Evolutionary conservation across 192 early-diverging fungal species (phyloP), one percentile per base, ranked within the genome.

Genomic region (Linderina pennispora): DNA sequence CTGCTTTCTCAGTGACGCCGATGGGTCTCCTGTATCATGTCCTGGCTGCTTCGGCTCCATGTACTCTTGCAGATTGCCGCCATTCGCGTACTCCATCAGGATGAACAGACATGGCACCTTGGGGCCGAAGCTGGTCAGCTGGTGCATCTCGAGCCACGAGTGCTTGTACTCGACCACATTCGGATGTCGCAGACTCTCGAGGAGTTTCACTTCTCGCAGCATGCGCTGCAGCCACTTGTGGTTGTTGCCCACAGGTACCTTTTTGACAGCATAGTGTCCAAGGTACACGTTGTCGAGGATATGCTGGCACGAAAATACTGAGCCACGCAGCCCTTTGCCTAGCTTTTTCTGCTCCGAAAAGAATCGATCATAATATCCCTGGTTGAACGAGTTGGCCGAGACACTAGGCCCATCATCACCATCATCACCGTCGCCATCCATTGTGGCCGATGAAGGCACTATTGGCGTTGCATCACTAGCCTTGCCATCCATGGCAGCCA

Each of bases 131-230:
- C 61, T 56, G 23, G 88, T 81, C 0, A 89, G 58, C 40, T 82
- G 77, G 53, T 90, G 79, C 51, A 89, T 74, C 48, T 97, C 94
- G 14, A 97, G 72, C 92, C 93, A 95, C 16, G 90, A 90, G 53
- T 95, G 92, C 46, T 98, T 98, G 62, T 97, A 98, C 34, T 89
- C 84, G 41, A 95, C 79, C 42, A 97, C 90, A 39, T 95, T 97
- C 0, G 86, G 88, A 64, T 98, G 92, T 17, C 82, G 86, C 11
- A 98, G 75, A 17, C 80, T 74, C 53, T 94, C 92, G 14, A 98
- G 77, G 43, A 98, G 70, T 63, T 88, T 88, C 17, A 98, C 95
- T 50, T 98, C 95, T 42, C 88, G 80, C 20, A 98, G 70, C 90
- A 96, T 92, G 16, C 88, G 76, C 13, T 89, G 83, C 5, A 98